Conservation (phyloP, 768 basidiomycete genomes). For the Galerina marginata region DNA sequence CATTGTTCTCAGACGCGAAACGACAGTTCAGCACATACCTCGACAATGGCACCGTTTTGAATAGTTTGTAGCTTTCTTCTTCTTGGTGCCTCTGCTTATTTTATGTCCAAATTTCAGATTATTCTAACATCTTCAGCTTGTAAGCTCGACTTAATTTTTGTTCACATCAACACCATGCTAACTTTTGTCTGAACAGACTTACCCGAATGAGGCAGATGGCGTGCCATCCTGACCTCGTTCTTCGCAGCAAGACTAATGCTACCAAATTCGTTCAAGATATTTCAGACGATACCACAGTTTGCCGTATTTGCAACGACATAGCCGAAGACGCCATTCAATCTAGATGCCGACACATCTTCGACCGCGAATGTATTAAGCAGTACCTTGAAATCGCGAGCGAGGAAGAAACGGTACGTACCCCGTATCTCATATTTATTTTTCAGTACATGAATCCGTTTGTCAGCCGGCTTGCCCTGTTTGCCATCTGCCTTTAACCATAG, state of each 20-base stretch:
- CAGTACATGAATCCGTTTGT: not conserved
- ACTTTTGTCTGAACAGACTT: slow-evolving; percentile 55
- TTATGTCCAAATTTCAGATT: slow-evolving; percentile 53
- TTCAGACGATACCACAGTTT: slow-evolving; percentile 79
- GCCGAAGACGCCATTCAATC: slow-evolving; percentile 97
- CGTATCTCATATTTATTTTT: not conserved
- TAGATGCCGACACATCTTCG: slow-evolving; percentile 93
- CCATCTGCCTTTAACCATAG: slow-evolving; percentile 90
- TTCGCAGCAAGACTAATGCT: slow-evolving; percentile 83
- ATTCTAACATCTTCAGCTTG: slow-evolving; percentile 89
- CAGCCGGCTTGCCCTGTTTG: slow-evolving; percentile 96
- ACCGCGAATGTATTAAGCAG: slow-evolving; percentile 94
- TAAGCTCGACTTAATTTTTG: slow-evolving; percentile 35
- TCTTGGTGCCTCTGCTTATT: not conserved
- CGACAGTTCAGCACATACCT: slow-evolving; percentile 92
- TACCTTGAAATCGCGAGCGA: slow-evolving; percentile 84
- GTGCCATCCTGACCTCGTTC: slow-evolving; percentile 92
- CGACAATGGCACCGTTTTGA: slow-evolving; percentile 86
- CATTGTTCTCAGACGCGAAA: slow-evolving; percentile 91
- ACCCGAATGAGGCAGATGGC: slow-evolving; percentile 98
- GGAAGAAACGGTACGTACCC: slow-evolving; percentile 59
- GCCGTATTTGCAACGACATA: slow-evolving; percentile 94
- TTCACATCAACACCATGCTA: not conserved
- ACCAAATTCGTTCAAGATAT: slow-evolving; percentile 62
- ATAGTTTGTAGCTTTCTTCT: slow-evolving; percentile 63